phyloP scores from a whole-genome alignment of 192 early-diverging fungal species.

The Helicostylum pulchrum region DNA sequence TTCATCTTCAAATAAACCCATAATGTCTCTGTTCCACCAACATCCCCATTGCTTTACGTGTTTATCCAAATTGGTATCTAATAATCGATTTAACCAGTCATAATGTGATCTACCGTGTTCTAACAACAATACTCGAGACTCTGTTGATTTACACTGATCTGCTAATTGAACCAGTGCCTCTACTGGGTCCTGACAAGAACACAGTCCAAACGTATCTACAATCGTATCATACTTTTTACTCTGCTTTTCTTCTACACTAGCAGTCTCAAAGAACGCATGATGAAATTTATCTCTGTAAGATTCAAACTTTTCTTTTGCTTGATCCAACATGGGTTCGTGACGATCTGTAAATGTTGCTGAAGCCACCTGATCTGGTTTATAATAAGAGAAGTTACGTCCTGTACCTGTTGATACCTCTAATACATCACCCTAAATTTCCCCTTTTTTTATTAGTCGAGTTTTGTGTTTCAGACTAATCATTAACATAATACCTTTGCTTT shows the following conservation, averaged over 20 bases:
- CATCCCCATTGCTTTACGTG: slow-evolving; percentile 67
- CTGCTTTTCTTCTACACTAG: slow-evolving; percentile 37
- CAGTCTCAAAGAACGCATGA: slow-evolving; percentile 27
- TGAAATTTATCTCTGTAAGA: slow-evolving; percentile 26
- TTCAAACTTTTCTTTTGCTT: slow-evolving; percentile 35
- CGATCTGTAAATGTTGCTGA: slow-evolving; percentile 53
- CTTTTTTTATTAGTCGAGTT: neutral
- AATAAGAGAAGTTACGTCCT: slow-evolving; percentile 59
- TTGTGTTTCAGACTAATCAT: neutral
- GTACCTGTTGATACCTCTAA: slow-evolving; percentile 65
- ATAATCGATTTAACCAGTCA: slow-evolving; percentile 50
- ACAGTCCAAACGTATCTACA: slow-evolving; percentile 66
- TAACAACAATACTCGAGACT: slow-evolving; percentile 53
- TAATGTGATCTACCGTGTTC: slow-evolving; percentile 61
- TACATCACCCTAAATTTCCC: slow-evolving; percentile 46
- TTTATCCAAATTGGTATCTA: slow-evolving; percentile 55
- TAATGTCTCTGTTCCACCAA: slow-evolving; percentile 69
- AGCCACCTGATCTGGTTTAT: slow-evolving; percentile 38
- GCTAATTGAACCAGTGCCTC: slow-evolving; percentile 45
- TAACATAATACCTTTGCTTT: slow-evolving; percentile 39
- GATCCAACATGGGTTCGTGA: slow-evolving; percentile 48
- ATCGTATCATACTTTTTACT: slow-evolving; percentile 54
- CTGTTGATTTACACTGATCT: slow-evolving; percentile 36
- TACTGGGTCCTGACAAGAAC: slow-evolving; percentile 55
- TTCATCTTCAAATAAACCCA: slow-evolving; percentile 45